Base-by-base conservation (phyloP, 176 grass and related monocot genomes). In the Oryza glaberrima region DNA sequence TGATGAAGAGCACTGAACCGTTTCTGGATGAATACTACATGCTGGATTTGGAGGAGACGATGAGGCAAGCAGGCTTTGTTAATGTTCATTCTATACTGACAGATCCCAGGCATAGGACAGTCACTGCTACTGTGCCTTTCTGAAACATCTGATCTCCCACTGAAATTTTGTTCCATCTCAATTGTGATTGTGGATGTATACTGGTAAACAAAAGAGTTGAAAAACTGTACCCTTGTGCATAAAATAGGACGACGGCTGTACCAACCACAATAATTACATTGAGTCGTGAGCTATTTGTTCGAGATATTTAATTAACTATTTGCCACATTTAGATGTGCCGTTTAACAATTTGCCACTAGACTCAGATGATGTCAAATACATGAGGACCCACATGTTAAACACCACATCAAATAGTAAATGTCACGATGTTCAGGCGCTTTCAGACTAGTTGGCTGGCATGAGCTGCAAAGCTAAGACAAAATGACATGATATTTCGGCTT, bases 21-120 rank as follows among this genome's bases (percentile, higher is more conserved):
- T 97, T 94, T 73, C 81, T 94, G 19, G 92, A 94, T 34, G 95
- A 97, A 54, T 97, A 94, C 86, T 94, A 97, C 67, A 91, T 89
- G 76, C 81, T 94, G 52, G 90, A 97, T 75, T 85, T 97, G 76
- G 94, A 94, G 82, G 80, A 92, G 80, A 70, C 88, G 28, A 40
- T 89, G 78, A 89, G 66, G 66, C 67, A 82, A 61, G 90, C 82
- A 8, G 92, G 92, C 11, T 94, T 97, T 81, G 83, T 89, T 38
- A 81, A 91, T 80, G 86, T 97, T 58, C 82, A 73, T 58, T 85
- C 92, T 13, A 83, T 92, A 30, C 86, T 97, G 35, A 94, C 95
- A 2, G 86, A 91, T 51, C 88, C 95, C 4, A 94, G 95, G 78
- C 95, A 97, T 67, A 89, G 92, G 90, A 97, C 95, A 77, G 90